Evolutionary conservation across 345 rosid genomes (phyloP).

Genomic region (Isatis tinctoria): DNA sequence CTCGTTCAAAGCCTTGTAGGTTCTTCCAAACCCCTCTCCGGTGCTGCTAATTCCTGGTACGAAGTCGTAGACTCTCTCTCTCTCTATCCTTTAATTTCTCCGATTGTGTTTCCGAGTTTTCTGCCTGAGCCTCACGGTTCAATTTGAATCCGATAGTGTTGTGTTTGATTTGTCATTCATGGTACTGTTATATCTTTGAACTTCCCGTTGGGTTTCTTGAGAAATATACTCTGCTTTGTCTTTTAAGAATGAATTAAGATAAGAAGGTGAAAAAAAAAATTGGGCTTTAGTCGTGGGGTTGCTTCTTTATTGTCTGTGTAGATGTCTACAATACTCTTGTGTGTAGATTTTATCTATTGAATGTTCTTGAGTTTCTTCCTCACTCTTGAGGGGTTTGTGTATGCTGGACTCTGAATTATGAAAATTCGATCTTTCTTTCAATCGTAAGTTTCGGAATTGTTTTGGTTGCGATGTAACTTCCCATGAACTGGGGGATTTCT

Average conservation of each 20-base stretch:
- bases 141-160: not conserved
- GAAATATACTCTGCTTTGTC: not conserved
- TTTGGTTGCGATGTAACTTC: not conserved
- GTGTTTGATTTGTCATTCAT: not conserved
- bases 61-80: conserved; percentile 1
- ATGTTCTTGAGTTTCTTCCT: not conserved
- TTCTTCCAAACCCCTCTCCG: conserved; percentile 4
- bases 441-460: not conserved
- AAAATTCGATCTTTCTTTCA: not conserved
- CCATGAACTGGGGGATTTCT: not conserved
- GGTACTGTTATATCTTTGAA: not conserved
- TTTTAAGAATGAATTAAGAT: not conserved
- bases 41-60: conserved; percentile 30
- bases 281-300: not conserved
- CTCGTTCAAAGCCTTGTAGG: not conserved
- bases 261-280: not conserved
- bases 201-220: not conserved
- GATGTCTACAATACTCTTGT: not conserved
- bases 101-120: not conserved
- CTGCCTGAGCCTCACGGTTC: not conserved
- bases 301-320: not conserved
- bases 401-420: not conserved
- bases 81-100: not conserved
- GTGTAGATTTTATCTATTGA: not conserved
- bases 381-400: not conserved